Conservation (phyloP, 257 asterid genomes). For the Marsdenia floribunda region DNA sequence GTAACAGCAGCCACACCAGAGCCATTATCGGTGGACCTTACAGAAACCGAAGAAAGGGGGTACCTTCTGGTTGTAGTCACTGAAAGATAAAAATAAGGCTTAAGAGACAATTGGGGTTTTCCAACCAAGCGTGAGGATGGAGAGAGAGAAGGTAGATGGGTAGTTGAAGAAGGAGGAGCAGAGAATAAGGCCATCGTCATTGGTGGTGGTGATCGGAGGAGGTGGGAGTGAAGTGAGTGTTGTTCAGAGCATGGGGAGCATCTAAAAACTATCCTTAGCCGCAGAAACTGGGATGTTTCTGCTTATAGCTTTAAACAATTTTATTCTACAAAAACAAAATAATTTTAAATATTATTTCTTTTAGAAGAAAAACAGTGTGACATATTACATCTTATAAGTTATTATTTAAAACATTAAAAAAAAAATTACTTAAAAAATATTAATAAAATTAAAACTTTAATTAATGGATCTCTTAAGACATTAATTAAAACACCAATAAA, state of each 20-base stretch:
- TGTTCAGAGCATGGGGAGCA: slow-evolving; percentile 18
- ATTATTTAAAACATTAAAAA: no score
- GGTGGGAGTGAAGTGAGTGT: slow-evolving; percentile 3
- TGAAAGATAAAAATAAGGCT: slow-evolving; percentile 19
- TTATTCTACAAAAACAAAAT: no score
- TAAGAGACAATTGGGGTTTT: slow-evolving; percentile 27
- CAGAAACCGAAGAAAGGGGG: slow-evolving; percentile 22
- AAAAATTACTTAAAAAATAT: no score
- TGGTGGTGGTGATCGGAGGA: slow-evolving; percentile 8
- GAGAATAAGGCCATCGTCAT: slow-evolving; percentile 64
- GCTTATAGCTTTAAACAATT: no score
- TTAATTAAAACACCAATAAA: no score
- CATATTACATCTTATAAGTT: no score
- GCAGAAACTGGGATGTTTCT: slow-evolving; percentile 14
- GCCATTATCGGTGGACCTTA: slow-evolving; percentile 35
- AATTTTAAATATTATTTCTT: no score
- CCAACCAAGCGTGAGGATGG: slow-evolving; percentile 24
- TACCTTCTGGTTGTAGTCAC: slow-evolving; percentile 25
- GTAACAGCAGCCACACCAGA: slow-evolving; percentile 37
- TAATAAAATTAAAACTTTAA: no score
- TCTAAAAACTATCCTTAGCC: slow-evolving; percentile 31
- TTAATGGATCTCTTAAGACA: no score
- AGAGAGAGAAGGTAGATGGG: slow-evolving; percentile 39
- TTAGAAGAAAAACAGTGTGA: no score
- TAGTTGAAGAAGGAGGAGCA: slow-evolving; percentile 25